Percentiles rank a stretch among this genome's conserved stretches.
Conservation (phyloP, 140 eudicot species). For the Bidens hawaiensis region DNA sequence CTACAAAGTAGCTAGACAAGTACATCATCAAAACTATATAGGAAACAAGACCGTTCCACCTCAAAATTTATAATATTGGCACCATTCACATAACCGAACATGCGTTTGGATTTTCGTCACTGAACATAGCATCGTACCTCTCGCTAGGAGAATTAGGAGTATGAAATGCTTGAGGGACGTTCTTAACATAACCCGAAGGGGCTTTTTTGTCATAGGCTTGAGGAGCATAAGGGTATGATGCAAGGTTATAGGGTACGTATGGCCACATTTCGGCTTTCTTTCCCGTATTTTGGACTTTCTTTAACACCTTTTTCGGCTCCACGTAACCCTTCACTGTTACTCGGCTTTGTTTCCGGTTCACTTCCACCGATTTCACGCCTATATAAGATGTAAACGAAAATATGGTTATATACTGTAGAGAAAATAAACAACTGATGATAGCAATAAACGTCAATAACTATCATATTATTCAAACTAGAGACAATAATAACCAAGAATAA, state of each 20-base stretch:
- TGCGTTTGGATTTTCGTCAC: constrained; percentile 88
- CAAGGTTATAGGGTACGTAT: constrained; percentile 57
- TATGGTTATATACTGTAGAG: not conserved
- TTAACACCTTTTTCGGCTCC: constrained; percentile 65
- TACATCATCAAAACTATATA: not conserved
- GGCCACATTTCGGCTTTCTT: constrained; percentile 93
- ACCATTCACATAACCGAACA: constrained; percentile 68
- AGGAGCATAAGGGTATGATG: constrained; percentile 63
- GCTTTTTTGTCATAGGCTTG: constrained; percentile 89
- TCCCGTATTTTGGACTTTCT: constrained; percentile 52
- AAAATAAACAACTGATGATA: too few species aligned
- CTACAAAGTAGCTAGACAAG: not conserved
- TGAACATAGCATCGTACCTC: constrained; percentile 41
- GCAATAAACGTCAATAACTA: too few species aligned
- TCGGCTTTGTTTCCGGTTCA: constrained; percentile 48
- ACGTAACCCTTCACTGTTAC: constrained; percentile 64
- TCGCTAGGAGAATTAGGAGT: constrained; percentile 39
- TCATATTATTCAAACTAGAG: too few species aligned
- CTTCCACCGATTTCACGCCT: constrained; percentile 72
- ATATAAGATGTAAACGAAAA: not conserved
- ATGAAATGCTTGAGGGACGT: constrained; percentile 57
- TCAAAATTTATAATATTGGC: not conserved
- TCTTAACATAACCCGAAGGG: constrained; percentile 68
- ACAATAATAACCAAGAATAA: too few species aligned
- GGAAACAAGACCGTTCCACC: not conserved